Evolutionary conservation across 768 basidiomycete genomes (phyloP), one percentile per base, ranked within the genome.

Genomic region (Coprinopsis marcescibilis): DNA sequence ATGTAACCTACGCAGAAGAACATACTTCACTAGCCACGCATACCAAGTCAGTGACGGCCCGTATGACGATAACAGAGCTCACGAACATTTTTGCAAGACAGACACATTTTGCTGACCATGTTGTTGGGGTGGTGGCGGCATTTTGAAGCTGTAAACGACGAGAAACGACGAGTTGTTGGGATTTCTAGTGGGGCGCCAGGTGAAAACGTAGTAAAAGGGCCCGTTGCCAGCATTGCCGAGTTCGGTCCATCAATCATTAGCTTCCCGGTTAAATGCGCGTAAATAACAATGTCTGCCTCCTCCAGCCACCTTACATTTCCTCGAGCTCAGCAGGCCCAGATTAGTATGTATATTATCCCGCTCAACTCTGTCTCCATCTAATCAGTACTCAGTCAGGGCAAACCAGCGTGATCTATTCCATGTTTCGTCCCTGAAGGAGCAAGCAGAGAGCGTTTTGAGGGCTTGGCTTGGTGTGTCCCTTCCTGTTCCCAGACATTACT

Each of bases 371-470:
- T n/a, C 41, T 34, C 48, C 38, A 52, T 53, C 46, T 55, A 38
- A 52, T 49, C 43, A 33, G 41, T 7, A 34, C 38, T 59, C n/a
- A 93, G 90, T 92, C 60, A 77, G 90, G 49, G 85, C 89, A 29
- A 85, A 89, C 59, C 90, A 92, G 59, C 70, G 90, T 51, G 90
- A 93, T 62, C 52, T 87, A 36, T 86, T 81, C 57, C 85, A 90
- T 66, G 71, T 90, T 34, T 73, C 81, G 24, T 77, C 78, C 4
- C 66, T 93, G 58, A 80, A 77, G 54, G 87, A 89, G 43, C 85
- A 91, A 58, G 69, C 79, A 8, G 87, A 89, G 53, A 76, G 69
- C 48, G 83, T 87, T 4, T 67, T 90, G 21, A 75, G 89, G 35
- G 73, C 86, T 29, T 87, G 84, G 81, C 62, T 92, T 10, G 90